Conservation (phyloP, 1,139 yeast genomes). For the Candida anutae region DNA sequence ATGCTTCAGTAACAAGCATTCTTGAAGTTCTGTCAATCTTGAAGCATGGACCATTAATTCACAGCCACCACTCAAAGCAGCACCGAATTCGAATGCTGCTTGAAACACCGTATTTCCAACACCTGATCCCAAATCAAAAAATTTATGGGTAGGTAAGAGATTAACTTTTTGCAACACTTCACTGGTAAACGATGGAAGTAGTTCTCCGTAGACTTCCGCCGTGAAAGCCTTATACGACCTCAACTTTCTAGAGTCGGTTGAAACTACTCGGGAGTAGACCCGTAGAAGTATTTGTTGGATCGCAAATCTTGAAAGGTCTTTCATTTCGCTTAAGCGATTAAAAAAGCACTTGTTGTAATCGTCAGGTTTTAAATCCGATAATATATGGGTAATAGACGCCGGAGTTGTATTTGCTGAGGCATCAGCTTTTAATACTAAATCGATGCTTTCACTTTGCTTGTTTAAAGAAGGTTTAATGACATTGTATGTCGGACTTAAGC, state of each 20-base stretch:
- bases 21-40: constrained; percentile 54
- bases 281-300: constrained; percentile 65
- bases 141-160: constrained; percentile 45
- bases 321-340: constrained; percentile 22
- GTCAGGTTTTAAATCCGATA: constrained; percentile 11
- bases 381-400: constrained; percentile 1
- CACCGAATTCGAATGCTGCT: constrained; percentile 83
- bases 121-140: constrained; percentile 87
- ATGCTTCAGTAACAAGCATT: constrained; percentile 49
- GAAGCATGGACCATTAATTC: constrained; percentile 86
- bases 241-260: constrained; percentile 61
- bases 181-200: constrained; percentile 70
- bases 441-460: background rate
- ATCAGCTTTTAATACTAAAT: background rate
- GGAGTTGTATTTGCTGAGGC: constrained; percentile 3
- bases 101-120: constrained; percentile 90
- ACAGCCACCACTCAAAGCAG: constrained; percentile 72
- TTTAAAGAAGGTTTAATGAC: constrained; percentile 1
- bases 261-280: constrained; percentile 69
- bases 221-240: constrained; percentile 79
- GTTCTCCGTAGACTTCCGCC: constrained; percentile 86
- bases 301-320: constrained; percentile 45
- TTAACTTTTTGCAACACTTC: constrained; percentile 60
- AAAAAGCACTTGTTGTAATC: constrained; percentile 21
- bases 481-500: constrained; percentile 8